These are phyloP conservation scores for Zelopaecilomyces penicillatus DNA, from an alignment of 2,329 filamentous ascomycete species.

Conservation along the genomic window DNA sequence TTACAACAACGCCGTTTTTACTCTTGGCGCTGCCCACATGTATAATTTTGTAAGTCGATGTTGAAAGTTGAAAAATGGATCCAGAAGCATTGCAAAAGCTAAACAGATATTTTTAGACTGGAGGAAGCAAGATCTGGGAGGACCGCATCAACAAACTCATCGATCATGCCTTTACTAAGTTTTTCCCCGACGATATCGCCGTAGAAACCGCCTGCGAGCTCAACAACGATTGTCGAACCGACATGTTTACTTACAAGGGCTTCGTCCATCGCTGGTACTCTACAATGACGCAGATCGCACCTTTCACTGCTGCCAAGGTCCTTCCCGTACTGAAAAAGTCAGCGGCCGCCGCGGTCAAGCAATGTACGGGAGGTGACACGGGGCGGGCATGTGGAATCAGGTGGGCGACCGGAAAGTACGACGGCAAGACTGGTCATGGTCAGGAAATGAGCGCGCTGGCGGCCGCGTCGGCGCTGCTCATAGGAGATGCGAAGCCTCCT, in stretches of 20 bases:
- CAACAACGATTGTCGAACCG: slow-evolving; percentile 47
- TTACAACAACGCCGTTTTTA: slow-evolving; percentile 50
- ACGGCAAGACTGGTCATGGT: slow-evolving; percentile 48
- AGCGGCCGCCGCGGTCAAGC: slow-evolving; percentile 43
- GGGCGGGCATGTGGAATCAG: slow-evolving; percentile 45
- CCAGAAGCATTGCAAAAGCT: too few species aligned
- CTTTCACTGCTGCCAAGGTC: slow-evolving; percentile 42
- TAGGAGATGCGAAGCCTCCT: slow-evolving; percentile 31
- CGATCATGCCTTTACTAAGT: slow-evolving; percentile 30
- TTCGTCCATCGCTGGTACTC: slow-evolving; percentile 51
- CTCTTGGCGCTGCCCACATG: slow-evolving; percentile 54
- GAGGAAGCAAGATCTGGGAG: slow-evolving; percentile 43
- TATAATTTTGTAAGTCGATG: slow-evolving; percentile 44
- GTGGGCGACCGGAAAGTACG: slow-evolving; percentile 44
- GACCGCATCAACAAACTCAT: slow-evolving; percentile 34
- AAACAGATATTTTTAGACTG: slow-evolving; percentile 26
- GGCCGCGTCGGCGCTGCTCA: slow-evolving; percentile 45
- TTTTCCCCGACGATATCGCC: slow-evolving; percentile 50
- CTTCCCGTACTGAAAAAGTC: slow-evolving; percentile 43
- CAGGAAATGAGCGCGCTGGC: slow-evolving; percentile 53
- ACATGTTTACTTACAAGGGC: slow-evolving; percentile 57
- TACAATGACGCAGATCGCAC: slow-evolving; percentile 44
- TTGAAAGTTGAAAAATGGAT: too few species aligned
- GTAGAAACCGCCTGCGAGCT: slow-evolving; percentile 53
- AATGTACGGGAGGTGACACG: slow-evolving; percentile 43